These are phyloP conservation scores for Populus hybrid DNA, from an alignment of 441 rosid species.

Conservation along the genomic window DNA sequence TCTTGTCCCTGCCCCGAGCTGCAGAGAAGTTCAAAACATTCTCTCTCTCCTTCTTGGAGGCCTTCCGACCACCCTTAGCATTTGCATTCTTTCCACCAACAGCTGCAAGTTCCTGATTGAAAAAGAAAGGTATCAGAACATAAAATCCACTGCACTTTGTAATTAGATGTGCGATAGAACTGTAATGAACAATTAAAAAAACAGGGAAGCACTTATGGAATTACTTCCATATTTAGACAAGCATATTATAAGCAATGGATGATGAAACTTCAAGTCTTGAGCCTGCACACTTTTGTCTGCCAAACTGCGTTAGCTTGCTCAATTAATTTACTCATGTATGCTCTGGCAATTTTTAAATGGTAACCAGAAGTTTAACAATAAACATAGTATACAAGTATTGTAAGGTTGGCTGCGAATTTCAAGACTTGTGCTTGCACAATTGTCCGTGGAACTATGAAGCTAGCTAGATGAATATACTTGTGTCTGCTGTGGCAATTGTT, in stretches of 20 bases:
- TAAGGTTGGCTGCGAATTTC: not conserved
- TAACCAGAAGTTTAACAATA: not conserved
- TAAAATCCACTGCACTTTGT: not conserved
- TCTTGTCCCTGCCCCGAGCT: slow-evolving; percentile 53
- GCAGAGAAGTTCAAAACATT: slow-evolving; percentile 36
- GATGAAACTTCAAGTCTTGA: not conserved
- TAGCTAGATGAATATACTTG: not conserved
- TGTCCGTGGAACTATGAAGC: not conserved
- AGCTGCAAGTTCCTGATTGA: slow-evolving; percentile 74
- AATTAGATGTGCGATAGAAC: not conserved
- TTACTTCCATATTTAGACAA: not conserved
- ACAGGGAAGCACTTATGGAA: not conserved
- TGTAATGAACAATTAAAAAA: not conserved
- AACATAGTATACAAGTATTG: not conserved
- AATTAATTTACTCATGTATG: no score
- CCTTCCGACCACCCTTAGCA: slow-evolving; percentile 68
- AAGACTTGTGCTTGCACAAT: not conserved
- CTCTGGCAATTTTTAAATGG: not conserved
- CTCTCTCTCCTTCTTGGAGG: slow-evolving; percentile 61
- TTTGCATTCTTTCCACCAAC: slow-evolving; percentile 63
- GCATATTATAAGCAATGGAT: not conserved
- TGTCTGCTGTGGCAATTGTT: not conserved
- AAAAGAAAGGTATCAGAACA: slow-evolving; percentile 6
- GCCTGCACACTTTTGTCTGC: no score
- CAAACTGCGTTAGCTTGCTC: no score